Evolutionary conservation across 805 yeast genomes (phyloP), one percentile per base, ranked within the genome.

Genomic region (Zygosaccharomyces gambellarensis): DNA sequence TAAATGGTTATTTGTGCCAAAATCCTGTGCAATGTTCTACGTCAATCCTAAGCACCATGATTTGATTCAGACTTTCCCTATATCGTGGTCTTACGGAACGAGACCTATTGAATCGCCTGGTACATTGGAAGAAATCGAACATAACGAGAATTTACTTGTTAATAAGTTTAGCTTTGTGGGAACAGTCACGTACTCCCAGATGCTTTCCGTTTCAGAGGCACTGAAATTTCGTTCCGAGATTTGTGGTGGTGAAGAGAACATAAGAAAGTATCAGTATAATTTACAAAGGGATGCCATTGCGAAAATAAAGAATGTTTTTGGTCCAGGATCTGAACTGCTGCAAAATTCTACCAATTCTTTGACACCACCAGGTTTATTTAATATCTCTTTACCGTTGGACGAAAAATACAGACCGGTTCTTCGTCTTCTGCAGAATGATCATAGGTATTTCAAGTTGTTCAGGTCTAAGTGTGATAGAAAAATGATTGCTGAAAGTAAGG

Each of bases 1-100:
- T 70, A 85, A 85, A 59, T 85, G 90, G 90, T 68, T 73, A 36
- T 79, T 60, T 53, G 73, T 74, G 21, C 86, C 88, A 3, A 71
- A 80, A 39, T 79, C 82, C 4, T 75, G 76, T 55, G 84, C 85
- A 0, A 68, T 81, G 27, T 61, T 85, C 44, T 84, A 83, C 56
- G 85, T 79, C 5, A 73, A 76, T 53, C 71, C 73, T 2, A 69
- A 71, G 47, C 78, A 76, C 58, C 87, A 81, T 49, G 58, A 62
- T 0, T 36, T 52, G 2, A 67, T 83, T 47, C 83, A 81, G 50
- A 75, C 85, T 0, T 58, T 80, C 50, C 88, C 90, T 1, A 66
- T 83, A 3, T 76, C 83, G 31, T 81, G 78, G 69, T 54, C 39
- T 49, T 65, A 36, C 53, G 44, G 44, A 19, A 29, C 17, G 10